phyloP scores from a whole-genome alignment of 2,329 filamentous ascomycete species.

The Ophiostoma ulmi region DNA sequence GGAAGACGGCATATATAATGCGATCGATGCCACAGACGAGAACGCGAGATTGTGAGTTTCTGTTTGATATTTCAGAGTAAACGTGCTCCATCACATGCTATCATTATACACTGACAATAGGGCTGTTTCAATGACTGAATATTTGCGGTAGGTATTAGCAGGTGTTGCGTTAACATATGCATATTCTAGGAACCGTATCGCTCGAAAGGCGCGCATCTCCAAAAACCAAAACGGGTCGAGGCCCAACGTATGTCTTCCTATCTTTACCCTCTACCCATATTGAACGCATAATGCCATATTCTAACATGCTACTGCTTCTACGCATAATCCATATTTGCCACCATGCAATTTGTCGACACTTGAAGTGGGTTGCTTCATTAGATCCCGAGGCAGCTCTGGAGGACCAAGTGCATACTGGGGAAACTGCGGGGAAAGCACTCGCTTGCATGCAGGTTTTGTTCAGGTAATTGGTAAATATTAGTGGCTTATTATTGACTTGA shows the following conservation, averaged over 20 bases:
- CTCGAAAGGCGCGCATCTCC: neutral
- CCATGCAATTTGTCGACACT: neutral
- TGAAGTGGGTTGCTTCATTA: slow-evolving; percentile 1
- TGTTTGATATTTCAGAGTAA: neutral
- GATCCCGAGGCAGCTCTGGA: neutral
- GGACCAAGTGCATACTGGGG: neutral
- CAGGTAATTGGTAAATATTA: neutral
- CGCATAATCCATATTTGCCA: neutral
- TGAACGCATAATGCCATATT: neutral
- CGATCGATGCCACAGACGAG: neutral
- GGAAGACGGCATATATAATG: neutral
- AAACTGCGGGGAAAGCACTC: neutral
- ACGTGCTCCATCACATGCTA: neutral
- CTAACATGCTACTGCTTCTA: neutral
- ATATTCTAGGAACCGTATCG: neutral
- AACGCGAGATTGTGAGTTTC: neutral
- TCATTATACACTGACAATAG: neutral
- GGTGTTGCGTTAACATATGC: neutral
- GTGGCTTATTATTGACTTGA: neutral
- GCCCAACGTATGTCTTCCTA: neutral
- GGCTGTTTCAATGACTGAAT: neutral
- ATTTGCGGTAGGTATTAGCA: neutral
- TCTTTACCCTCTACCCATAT: neutral
- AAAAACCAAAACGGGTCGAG: neutral
- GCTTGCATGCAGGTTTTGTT: neutral